Conservation (phyloP, 2,329 filamentous ascomycete species). For the Beauveria bassiana region DNA sequence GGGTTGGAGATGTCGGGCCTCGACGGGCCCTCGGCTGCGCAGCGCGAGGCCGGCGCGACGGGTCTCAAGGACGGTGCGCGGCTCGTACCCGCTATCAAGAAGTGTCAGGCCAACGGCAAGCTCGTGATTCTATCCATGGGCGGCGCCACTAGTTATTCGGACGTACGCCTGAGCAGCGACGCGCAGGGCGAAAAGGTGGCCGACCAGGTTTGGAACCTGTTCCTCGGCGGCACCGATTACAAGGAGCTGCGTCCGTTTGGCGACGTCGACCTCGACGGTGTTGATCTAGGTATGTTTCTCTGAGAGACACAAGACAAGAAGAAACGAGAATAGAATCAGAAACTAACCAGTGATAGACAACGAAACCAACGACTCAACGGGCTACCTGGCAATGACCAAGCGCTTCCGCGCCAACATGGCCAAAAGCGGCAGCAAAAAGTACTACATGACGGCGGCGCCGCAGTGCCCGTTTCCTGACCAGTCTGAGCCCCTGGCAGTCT, state of each 20-base stretch:
- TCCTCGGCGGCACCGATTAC: constrained; percentile 40
- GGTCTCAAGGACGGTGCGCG: constrained; percentile 15
- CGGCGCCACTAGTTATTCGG: constrained; percentile 59
- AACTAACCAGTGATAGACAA: constrained; percentile 10
- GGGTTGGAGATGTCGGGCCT: constrained; percentile 8
- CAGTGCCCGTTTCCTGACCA: constrained; percentile 59
- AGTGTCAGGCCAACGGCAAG: constrained; percentile 58
- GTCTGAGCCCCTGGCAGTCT: constrained; percentile 28
- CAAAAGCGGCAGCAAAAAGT: constrained; percentile 38
- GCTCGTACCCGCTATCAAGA: constrained; percentile 28
- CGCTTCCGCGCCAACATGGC: constrained; percentile 47
- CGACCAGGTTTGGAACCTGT: constrained; percentile 58
- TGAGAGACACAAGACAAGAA: neutral
- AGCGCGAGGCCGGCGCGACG: constrained; percentile 17
- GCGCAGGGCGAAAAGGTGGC: constrained; percentile 46
- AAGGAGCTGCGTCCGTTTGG: constrained; percentile 57
- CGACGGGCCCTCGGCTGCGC: constrained; percentile 7
- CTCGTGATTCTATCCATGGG: constrained; percentile 64
- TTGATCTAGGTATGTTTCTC: constrained; percentile 45
- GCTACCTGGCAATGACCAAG: constrained; percentile 53
- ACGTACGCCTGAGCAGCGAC: constrained; percentile 44
- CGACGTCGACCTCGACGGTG: constrained; percentile 58
- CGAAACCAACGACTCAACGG: constrained; percentile 54
- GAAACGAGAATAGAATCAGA: neutral
- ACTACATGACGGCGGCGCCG: constrained; percentile 54